Evolutionary conservation across 2,329 filamentous ascomycete species (phyloP), one percentile per base, ranked within the genome.

Genomic region (Blumeria graminis): DNA sequence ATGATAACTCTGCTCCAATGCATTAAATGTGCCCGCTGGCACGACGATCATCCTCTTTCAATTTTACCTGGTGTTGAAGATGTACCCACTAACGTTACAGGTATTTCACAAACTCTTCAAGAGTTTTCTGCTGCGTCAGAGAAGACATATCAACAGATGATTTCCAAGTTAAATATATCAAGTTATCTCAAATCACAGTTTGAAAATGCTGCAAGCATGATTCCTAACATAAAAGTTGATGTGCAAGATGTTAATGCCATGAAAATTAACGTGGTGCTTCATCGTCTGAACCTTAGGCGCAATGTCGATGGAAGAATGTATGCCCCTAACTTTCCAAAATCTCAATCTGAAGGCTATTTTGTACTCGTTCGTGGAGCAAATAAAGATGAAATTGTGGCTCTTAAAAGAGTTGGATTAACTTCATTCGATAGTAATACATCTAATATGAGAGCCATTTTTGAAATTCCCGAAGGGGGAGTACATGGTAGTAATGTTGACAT

Each of bases 331-430:
- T 96, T 94, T 70, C 90, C 90, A 0, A 98, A 98, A 69, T 81
- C 88, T 14, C 92, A 98, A 69, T 92, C 81, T 0, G 92, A 98
- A 65, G 89, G 89, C 0, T 96, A 82, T 77, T 96, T 98, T 68
- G 78, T 92, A 13, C 66, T 96, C 22, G 75, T 94, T 0, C 82
- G 80, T 6, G 80, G 84, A 62, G 64, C 76, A 1, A 71, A 71
- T 0, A 76, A 70, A 6, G 86, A 90, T 58, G 86, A 95, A 62
- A 75, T 96, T 41, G 69, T 94, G 3, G 90, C 84, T 2, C 73
- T 98, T 60, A 96, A 94, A 74, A 75, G 92, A 34, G 77, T 92
- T 0, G 82, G 81, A 1, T 96, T 92, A 89, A 68, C 65, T 52
- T 58, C 66, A 59, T 61, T 64, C 57, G 62, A 63, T 43, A 58